phyloP scores from a whole-genome alignment of 441 rosid genomes.

The Erodium trifolium region DNA sequence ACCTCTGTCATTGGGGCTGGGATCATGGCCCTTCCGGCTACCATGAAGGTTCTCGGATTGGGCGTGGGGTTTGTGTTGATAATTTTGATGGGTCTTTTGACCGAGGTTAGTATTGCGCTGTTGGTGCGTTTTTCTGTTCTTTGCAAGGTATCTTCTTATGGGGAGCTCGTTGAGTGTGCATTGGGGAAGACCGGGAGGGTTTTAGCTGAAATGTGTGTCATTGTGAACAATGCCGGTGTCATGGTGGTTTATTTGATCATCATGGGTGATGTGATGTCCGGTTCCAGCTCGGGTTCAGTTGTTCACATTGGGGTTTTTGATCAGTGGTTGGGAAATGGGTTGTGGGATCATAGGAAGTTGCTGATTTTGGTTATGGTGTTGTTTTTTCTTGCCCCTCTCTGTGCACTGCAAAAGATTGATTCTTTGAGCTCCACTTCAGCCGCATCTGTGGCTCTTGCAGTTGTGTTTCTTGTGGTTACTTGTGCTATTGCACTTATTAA shows the following conservation, averaged over 20 bases:
- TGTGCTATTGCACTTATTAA: constrained; percentile 53
- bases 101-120: constrained; percentile 86
- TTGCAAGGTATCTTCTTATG: constrained; percentile 69
- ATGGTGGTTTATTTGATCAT: constrained; percentile 85
- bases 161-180: constrained; percentile 75
- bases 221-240: constrained; percentile 84
- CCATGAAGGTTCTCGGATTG: constrained; percentile 91
- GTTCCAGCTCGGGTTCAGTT: constrained; percentile 36
- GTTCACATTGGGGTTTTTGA: constrained; percentile 85
- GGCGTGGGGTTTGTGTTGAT: constrained; percentile 58
- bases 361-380: constrained; percentile 53
- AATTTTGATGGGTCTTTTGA: constrained; percentile 59
- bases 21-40: constrained; percentile 57
- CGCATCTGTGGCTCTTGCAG: constrained; percentile 88
- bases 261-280: constrained; percentile 86
- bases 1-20: constrained; percentile 46
- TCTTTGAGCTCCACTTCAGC: constrained; percentile 77
- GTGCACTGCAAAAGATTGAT: constrained; percentile 68
- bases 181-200: constrained; percentile 73
- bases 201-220: constrained; percentile 77
- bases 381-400: constrained; percentile 78
- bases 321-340: constrained; percentile 89
- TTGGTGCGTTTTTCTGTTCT: constrained; percentile 58
- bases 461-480: constrained; percentile 77
- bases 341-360: constrained; percentile 85